Evolutionary conservation across 352 stramenopile genomes (phyloP), one percentile per base, ranked within the genome.

Genomic region (Phytophthora capsici): DNA sequence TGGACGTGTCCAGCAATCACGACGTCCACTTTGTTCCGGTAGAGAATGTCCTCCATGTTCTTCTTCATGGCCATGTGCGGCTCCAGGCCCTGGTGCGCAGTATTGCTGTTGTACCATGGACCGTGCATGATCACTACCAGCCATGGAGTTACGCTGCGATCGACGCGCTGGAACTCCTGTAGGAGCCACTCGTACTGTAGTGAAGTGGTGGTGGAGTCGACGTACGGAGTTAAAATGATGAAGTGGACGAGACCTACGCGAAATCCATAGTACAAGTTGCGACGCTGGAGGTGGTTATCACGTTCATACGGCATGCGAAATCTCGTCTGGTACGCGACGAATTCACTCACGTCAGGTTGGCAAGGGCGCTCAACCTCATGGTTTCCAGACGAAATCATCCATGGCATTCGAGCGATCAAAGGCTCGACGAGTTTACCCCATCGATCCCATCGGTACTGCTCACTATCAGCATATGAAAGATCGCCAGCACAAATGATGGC

Each of bases 21-120:
- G 17, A 98, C 63, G 52, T 98, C 95, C 17, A 98, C 93, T 26
- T 82, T 84, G 64, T 98, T 71, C 51, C 88, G 55, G 49, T 98
- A 91, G 46, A 98, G 80, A 17, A 98, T 59, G 7, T 91, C 83
- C 72, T 99, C 94, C 77, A 98, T 91, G 66, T 95, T 62, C 45
- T 85, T 68, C 52, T 89, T 90, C 77, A 97, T 96, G 34, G 66
- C 45, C 58, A 85, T 66, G 44, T 96, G 82, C 36, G 80, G 82
- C 63, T 95, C 87, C 40, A 86, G 76, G n/a, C 86, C 74, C 16
- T 93, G 85, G 73, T 99, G 95, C 14, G 89, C 82, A 2, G 69
- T 86, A 84, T 98, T 78, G 64, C 93, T 98, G 64, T 96, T 98
- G 82, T 98, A 98, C 68, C 96, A 91, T 16, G 95, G 95, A 6